Conservation (phyloP, 257 asterid genomes). For the Sherardia arvensis region DNA sequence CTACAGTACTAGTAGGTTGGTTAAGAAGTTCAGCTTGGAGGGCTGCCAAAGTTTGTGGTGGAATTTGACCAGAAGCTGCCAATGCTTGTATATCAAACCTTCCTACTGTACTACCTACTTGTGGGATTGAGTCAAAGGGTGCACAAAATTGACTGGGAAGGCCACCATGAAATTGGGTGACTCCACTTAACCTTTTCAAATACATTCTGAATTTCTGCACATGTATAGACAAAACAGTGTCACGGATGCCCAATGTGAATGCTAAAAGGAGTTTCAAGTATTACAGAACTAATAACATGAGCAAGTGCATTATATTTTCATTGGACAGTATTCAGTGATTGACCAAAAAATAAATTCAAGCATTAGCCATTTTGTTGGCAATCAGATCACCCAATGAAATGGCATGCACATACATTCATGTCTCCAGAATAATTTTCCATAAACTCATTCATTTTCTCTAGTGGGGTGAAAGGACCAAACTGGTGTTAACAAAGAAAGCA, state of each 20-base stretch:
- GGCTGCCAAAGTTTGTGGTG: slow-evolving; percentile 61
- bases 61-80: slow-evolving; percentile 59
- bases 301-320: background rate
- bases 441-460: background rate
- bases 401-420: background rate
- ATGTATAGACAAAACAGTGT: slow-evolving; percentile 5
- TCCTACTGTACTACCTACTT: slow-evolving; percentile 41
- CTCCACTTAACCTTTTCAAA: slow-evolving; percentile 74
- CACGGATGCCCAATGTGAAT: background rate
- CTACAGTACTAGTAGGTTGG: slow-evolving; percentile 40
- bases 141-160: slow-evolving; percentile 50
- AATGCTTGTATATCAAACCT: slow-evolving; percentile 57
- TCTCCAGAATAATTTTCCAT: background rate
- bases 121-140: slow-evolving; percentile 45
- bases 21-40: slow-evolving; percentile 58
- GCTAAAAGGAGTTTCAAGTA: background rate
- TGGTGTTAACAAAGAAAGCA: background rate
- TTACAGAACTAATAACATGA: background rate
- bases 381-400: background rate
- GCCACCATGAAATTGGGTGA: slow-evolving; percentile 59
- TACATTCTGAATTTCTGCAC: slow-evolving; percentile 73
- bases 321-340: background rate
- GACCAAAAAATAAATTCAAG: background rate
- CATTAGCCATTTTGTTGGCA: background rate
- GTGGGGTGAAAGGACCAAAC: background rate